A percentile compares a stretch with the other conserved stretches of the same genome.
phyloP scores from a whole-genome alignment of 2,329 filamentous ascomycete species.

The Xylariaceae sp. region DNA sequence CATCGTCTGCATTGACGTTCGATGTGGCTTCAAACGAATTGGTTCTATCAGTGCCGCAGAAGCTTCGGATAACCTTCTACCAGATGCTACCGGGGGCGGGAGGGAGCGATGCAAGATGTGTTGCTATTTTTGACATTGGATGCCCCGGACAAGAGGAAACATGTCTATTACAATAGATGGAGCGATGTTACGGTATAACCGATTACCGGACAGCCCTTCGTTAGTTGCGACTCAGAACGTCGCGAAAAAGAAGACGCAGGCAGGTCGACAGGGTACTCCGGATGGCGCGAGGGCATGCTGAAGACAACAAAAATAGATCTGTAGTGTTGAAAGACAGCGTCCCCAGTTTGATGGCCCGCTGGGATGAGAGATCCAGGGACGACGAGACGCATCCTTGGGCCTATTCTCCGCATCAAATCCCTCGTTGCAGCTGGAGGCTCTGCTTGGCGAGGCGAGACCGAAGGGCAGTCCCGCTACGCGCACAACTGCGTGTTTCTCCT shows the following conservation, averaged over 20 bases:
- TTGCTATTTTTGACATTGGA: conserved; percentile 14
- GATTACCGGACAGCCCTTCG: conserved; percentile 4
- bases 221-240: conserved; percentile 14
- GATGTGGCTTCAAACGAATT: conserved; percentile 3
- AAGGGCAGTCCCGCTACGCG: no score
- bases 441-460: no score
- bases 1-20: no score
- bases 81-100: conserved; percentile 19
- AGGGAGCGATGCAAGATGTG: conserved; percentile 23
- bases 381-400: conserved; percentile 8
- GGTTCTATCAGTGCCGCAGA: conserved; percentile 12
- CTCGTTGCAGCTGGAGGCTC: no score
- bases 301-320: conserved; percentile 10
- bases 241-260: conserved; percentile 9
- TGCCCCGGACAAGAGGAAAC: conserved; percentile 6
- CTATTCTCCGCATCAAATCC: conserved; percentile 3
- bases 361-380: conserved; percentile 4
- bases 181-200: conserved; percentile 3
- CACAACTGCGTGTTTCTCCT: no score
- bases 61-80: conserved; percentile 8
- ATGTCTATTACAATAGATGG: conserved; percentile 20
- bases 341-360: conserved; percentile 12
- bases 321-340: not conserved
- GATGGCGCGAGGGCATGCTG: not conserved
- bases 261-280: no score